These are phyloP conservation scores for Cyclotella atomus DNA, from an alignment of 108 stramenopile genomes.

Conservation along the genomic window DNA sequence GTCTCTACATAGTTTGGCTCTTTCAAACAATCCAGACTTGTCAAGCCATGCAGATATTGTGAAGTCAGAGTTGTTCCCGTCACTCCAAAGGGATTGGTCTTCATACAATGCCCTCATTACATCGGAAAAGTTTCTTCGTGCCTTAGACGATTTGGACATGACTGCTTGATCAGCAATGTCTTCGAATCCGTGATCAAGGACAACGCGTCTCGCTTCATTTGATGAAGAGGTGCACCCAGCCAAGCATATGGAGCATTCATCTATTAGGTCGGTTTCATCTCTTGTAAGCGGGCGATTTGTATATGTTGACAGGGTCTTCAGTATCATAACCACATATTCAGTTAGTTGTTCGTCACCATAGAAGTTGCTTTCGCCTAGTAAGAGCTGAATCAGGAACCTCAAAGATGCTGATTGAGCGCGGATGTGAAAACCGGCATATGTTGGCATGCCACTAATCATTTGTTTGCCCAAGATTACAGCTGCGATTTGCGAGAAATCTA, in stretches of 20 bases:
- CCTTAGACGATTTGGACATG: conserved; percentile 60
- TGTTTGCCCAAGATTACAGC: conserved; percentile 40
- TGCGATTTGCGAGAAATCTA: conserved; percentile 59
- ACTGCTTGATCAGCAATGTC: conserved; percentile 40
- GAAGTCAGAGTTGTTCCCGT: conserved; percentile 1
- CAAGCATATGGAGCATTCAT: conserved; percentile 64
- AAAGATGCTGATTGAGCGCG: conserved; percentile 65
- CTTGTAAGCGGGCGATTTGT: conserved; percentile 24
- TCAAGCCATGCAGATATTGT: conserved; percentile 25
- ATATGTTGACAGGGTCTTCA: conserved; percentile 44
- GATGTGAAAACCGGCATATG: conserved; percentile 61
- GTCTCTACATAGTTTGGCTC: conserved; percentile 17
- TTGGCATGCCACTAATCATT: conserved; percentile 34
- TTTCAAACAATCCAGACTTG: conserved; percentile 22
- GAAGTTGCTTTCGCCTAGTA: conserved; percentile 63
- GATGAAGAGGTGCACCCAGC: conserved; percentile 54
- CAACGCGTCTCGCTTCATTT: conserved; percentile 44
- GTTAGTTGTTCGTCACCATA: conserved; percentile 63
- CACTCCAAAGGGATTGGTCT: conserved; percentile 49
- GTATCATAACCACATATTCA: conserved; percentile 47
- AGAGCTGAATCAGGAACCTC: conserved; percentile 63
- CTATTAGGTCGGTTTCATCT: conserved; percentile 57
- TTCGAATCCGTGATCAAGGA: conserved; percentile 30
- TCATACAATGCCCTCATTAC: conserved; percentile 58
- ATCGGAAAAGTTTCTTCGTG: conserved; percentile 64